Base-by-base conservation (phyloP, 2,329 filamentous ascomycete genomes). In the Colletotrichum euphorbiae region DNA sequence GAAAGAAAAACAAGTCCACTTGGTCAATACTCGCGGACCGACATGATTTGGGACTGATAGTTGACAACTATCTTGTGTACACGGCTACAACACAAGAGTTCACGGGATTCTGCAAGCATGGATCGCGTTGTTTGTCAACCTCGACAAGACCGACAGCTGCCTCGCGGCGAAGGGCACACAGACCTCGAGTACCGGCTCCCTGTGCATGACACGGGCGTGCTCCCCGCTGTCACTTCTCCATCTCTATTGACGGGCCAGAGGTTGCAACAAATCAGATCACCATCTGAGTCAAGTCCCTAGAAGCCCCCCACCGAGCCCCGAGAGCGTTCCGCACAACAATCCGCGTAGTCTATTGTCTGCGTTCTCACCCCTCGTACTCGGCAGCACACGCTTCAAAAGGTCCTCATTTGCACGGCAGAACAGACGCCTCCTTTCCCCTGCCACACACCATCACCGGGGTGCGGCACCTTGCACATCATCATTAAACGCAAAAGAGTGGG, bases 401-500 rank as follows among this genome's bases (percentile, higher is more conserved):
- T 46, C 45, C 59, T 48, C 28, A 31, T 46, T 31, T 51, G 45
- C 54, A 28, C 36, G 17, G 31, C 8, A 33, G 31, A n/a, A 45
- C 42, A n/a, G 58, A 21, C 40, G 19, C 43, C 38, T 15, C 45
- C 54, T 51, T 51, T n/a, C 40, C 59, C 63, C 45, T 67, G 59
- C 15, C 31, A 52, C 51, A 52, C n/a, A 19, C 52, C 42, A 50
- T 43, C 40, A 60, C 61, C 33, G 59, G 54, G 46, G 60, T 65
- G 54, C 61, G 61, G 66, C 54, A 60, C 28, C 61, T 69, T 69
- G 67, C 67, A 69, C 56, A 67, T 67, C 62, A 67, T 69, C 40
- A 69, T 69, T 57, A 69, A 69, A 69, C 63, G 62, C 62, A 69
- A 69, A 69, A 69, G 24, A 57, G 67, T 57, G 67, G 67, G 19